Evolutionary conservation across 2,329 filamentous ascomycete genomes (phyloP), one percentile per base, ranked within the genome.

Genomic region (Microascus cirrosus): DNA sequence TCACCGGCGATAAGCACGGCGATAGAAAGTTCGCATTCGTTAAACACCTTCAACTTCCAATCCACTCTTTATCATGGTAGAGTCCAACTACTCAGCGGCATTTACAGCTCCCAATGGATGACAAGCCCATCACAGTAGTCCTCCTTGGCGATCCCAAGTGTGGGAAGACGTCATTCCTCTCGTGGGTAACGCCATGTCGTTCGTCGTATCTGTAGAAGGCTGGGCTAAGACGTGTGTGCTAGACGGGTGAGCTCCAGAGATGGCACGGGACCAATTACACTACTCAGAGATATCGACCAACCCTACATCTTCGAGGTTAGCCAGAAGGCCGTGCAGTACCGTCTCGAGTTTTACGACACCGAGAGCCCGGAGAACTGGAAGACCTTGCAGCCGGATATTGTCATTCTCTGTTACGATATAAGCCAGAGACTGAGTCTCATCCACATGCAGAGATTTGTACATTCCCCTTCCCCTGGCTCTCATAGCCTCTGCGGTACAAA

Each of bases 321-420:
- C 53, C 65, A 71, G 13, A 68, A 71, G 10, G 56, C 56, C 8
- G 63, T 61, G n/a, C 63, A 61, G 13, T 82, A 79, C 64, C 74
- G 78, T 28, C 73, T 85, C 61, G 79, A 83, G 64, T 83, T 85
- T 63, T 79, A 77, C 62, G 83, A 85, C 65, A 84, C 82, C 1
- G 76, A 78, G 10, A 76, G 74, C 63, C 81, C 82, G 4, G 77
- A 80, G 25, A 79, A 75, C 65, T 86, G 83, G 83, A 76, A 72
- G 53, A 70, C 79, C n/a, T 70, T 84, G 20, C 73, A 74, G 15
- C 83, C 83, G 0, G 77, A 85, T 65, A 70, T 85, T 34, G 70
- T 84, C 55, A 70, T 84, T 32, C 69, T 85, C 59, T 85, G 82
- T 68, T 85, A 81, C 64, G 82, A 84, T 64, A 83, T 85, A 64